Conservation (phyloP, 257 asterid genomes). For the Fraxinus pennsylvanica region DNA sequence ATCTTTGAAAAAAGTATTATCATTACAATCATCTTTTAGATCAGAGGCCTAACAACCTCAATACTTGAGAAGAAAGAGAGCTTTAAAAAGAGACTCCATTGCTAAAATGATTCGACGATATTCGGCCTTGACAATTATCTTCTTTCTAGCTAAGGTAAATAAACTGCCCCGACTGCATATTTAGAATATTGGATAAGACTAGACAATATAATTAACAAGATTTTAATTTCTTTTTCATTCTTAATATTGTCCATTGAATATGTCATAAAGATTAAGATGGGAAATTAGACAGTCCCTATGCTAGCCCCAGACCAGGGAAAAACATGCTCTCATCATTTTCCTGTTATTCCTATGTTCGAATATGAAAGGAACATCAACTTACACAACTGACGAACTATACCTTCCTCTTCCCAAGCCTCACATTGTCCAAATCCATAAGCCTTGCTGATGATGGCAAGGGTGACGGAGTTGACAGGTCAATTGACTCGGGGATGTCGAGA, state of each 20-base stretch:
- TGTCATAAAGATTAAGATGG: background rate
- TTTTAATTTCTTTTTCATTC: background rate
- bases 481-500: constrained; percentile 88
- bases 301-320: too few relatives aligned
- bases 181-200: background rate
- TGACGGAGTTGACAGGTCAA: constrained; percentile 55
- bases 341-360: background rate
- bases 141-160: background rate
- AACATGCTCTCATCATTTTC: too few relatives aligned
- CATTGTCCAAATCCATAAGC: constrained; percentile 76
- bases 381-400: constrained; percentile 27
- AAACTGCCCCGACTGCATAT: background rate
- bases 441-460: constrained; percentile 56
- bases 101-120: background rate
- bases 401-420: constrained; percentile 67
- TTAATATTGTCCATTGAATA: background rate
- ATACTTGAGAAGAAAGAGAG: background rate
- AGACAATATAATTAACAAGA: background rate
- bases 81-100: background rate
- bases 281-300: too few relatives aligned
- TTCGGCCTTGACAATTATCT: background rate
- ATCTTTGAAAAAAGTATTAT: too few relatives aligned
- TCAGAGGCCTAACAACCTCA: background rate
- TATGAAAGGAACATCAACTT: constrained; percentile 11
- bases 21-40: too few relatives aligned